A percentile compares a stretch with the other conserved stretches of the same genome.
Conservation (phyloP, 257 asterid species). For the Parsonsia alboflavescens region DNA sequence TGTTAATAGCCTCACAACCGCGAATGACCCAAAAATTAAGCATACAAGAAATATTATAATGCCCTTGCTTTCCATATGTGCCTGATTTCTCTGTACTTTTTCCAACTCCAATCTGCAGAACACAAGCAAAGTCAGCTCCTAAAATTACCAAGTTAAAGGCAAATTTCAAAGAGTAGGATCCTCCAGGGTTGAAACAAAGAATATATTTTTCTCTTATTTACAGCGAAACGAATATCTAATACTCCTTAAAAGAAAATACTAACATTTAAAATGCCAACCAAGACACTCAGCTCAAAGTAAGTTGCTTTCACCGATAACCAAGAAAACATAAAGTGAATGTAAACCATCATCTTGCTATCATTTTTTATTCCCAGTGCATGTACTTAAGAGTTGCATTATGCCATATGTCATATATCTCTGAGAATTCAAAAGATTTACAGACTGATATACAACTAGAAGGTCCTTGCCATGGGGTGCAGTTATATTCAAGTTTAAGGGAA, state of each 20-base stretch:
- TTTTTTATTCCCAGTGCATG: background rate
- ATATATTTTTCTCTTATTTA: background rate
- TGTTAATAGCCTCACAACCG: constrained; percentile 39
- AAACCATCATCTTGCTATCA: background rate
- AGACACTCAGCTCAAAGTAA: background rate
- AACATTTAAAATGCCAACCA: background rate
- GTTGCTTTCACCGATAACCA: background rate
- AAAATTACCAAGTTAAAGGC: background rate
- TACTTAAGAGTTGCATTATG: background rate
- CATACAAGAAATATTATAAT: constrained; percentile 56
- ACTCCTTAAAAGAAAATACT: background rate
- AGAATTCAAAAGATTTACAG: background rate
- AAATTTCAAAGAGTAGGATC: background rate
- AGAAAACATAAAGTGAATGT: background rate
- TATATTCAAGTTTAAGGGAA: background rate
- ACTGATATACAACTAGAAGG: background rate
- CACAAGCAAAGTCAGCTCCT: constrained; percentile 2
- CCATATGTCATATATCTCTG: background rate
- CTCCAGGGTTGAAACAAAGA: too few relatives aligned
- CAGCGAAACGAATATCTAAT: background rate
- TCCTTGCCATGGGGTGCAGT: background rate
- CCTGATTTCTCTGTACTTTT: constrained; percentile 47
- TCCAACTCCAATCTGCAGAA: constrained; percentile 68
- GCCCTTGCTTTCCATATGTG: constrained; percentile 82
- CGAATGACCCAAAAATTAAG: constrained; percentile 49